Evolutionary conservation across 345 rosid genomes (phyloP), one percentile per base, ranked within the genome.

Genomic region (Rhodomyrtus tomentosa): DNA sequence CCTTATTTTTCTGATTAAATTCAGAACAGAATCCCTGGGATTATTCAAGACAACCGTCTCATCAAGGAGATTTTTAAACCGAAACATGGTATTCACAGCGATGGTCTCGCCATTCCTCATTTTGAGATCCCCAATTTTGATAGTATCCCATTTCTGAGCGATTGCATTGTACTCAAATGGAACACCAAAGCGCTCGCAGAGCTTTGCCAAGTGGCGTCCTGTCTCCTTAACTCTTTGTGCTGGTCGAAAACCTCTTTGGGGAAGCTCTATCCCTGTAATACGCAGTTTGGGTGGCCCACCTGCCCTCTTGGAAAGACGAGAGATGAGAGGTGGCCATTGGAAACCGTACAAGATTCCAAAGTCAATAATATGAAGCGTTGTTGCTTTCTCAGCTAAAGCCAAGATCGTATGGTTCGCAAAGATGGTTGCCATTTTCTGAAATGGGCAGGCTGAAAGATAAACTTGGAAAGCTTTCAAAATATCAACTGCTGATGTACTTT

Each of bases 221-320:
- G 96, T 93, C 90, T 89, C 92, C 82, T 85, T 89, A 50, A 95
- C 92, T 85, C 94, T 90, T 88, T 93, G 95, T 24, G 93, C 92
- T 68, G 97, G 99, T 86, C 98, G 90, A 85, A 95, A 92, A 21
- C 99, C 99, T 0, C 87, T 87, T 38, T 93, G 94, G 32, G 99
- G 99, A 40, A 93, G 90, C 86, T 96, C 98, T 74, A 96, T 95
- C 40, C 98, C 99, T 0, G 99, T 96, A 16, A 96, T 93, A 20
- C 98, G 91, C 59, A 96, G 91, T 89, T 90, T 96, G 51, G 96
- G 97, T 5, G 98, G 93, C 54, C 97, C 96, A 81, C 93, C 93
- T 12, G 85, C 38, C 81, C 91, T 88, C 51, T 10, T 84, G 10
- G 95, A 87, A 80, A 96, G 98, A 36, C 89, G 87, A 68, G 89